These are phyloP conservation scores for Salix brachista DNA, from an alignment of 345 rosid species.

Conservation along the genomic window DNA sequence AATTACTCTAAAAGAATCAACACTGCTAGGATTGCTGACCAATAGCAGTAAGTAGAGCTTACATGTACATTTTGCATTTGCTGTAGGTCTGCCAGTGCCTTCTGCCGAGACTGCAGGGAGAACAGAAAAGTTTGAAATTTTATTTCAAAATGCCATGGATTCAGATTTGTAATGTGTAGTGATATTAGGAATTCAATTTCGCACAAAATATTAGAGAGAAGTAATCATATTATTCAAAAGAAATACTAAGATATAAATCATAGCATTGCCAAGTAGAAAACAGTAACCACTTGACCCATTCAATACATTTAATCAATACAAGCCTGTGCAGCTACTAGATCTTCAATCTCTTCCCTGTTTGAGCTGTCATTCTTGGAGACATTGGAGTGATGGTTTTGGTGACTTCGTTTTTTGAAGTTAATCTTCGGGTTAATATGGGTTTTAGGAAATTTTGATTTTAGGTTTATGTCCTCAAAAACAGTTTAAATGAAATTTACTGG, in stretches of 20 bases:
- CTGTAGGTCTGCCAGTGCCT: constrained; percentile 70
- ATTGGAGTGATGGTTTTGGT: background rate
- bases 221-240: background rate
- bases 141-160: background rate
- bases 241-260: background rate
- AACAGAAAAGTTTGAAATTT: constrained; percentile 9
- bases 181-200: background rate
- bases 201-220: background rate
- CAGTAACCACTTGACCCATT: background rate
- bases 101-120: constrained; percentile 78
- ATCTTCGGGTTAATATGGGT: no score
- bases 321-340: background rate
- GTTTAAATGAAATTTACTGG: no score
- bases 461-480: no score
- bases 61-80: constrained; percentile 77
- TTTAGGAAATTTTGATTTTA: no score
- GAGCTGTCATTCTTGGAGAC: background rate
- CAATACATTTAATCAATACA: background rate
- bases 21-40: constrained; percentile 11
- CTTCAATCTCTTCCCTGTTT: background rate
- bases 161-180: background rate
- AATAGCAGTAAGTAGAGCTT: constrained; percentile 27
- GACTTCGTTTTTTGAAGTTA: no score
- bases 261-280: background rate
- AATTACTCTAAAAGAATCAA: background rate